These are phyloP conservation scores for Ogataea trehalophila DNA, from an alignment of 805 yeast species.

Conservation along the genomic window DNA sequence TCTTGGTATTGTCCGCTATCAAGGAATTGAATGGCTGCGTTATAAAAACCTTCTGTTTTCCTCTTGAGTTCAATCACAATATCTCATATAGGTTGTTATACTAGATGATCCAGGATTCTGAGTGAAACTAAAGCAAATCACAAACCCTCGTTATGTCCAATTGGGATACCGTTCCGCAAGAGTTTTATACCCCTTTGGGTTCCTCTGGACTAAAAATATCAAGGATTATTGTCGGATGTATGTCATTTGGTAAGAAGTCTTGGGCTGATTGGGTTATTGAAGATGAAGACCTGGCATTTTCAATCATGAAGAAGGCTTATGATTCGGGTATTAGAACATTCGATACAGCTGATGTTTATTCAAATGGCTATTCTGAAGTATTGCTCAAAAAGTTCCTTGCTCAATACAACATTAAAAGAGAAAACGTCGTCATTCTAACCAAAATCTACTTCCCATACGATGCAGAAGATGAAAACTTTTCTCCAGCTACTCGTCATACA, in stretches of 20 bases:
- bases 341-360: slow-evolving; percentile 47
- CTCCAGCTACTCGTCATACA: slow-evolving; percentile 42
- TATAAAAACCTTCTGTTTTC: too few relatives aligned
- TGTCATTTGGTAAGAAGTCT: slow-evolving; percentile 41
- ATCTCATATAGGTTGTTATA: too few relatives aligned
- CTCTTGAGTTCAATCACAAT: too few relatives aligned
- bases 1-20: too few relatives aligned
- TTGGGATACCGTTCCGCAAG: slow-evolving; percentile 9
- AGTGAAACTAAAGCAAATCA: not conserved
- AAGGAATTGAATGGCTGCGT: too few relatives aligned
- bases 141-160: not conserved
- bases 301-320: slow-evolving; percentile 39
- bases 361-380: slow-evolving; percentile 43
- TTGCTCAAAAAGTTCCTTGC: slow-evolving; percentile 48
- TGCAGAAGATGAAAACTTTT: slow-evolving; percentile 5
- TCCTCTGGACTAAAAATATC: slow-evolving; percentile 42
- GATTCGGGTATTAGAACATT: slow-evolving; percentile 43
- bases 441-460: slow-evolving; percentile 36
- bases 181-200: slow-evolving; percentile 30
- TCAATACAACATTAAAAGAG: slow-evolving; percentile 46
- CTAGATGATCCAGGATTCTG: too few relatives aligned
- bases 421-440: slow-evolving; percentile 49
- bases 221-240: slow-evolving; percentile 46
- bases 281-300: slow-evolving; percentile 42
- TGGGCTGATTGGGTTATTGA: slow-evolving; percentile 42